phyloP scores from a whole-genome alignment of 805 yeast genomes.

The Debaryomyces tyrocola region DNA sequence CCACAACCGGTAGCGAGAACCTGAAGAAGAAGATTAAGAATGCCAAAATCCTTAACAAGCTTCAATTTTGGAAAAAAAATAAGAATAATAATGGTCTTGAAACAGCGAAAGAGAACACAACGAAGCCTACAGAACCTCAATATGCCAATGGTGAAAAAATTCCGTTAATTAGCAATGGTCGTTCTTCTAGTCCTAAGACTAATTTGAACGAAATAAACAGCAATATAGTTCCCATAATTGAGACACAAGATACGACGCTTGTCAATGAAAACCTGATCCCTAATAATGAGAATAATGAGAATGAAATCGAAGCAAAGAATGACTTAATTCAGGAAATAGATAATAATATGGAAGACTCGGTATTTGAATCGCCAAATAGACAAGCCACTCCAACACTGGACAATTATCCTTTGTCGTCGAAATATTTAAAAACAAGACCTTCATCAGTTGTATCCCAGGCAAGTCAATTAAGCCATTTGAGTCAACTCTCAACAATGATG shows the following conservation, averaged over 20 bases:
- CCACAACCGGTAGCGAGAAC: conserved; percentile 6
- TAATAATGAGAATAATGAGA: neutral
- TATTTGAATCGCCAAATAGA: conserved; percentile 1
- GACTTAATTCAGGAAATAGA: neutral
- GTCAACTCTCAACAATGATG: conserved; percentile 43
- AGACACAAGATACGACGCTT: neutral
- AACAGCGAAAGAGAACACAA: neutral
- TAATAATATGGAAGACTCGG: neutral
- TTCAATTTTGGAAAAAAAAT: conserved; percentile 40
- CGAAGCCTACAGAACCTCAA: too few relatives aligned
- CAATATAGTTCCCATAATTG: neutral
- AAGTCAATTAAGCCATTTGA: conserved; percentile 39
- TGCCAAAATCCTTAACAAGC: conserved; percentile 27
- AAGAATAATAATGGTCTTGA: conserved; percentile 5
- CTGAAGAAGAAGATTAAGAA: conserved; percentile 17
- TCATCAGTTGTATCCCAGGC: conserved; percentile 41
- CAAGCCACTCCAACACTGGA: conserved; percentile 8
- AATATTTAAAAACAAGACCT: conserved; percentile 28
- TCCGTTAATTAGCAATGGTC: too few relatives aligned
- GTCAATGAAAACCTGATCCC: neutral
- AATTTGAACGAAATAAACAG: neutral
- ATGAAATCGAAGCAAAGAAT: neutral
- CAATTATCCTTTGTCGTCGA: conserved; percentile 5
- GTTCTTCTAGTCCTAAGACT: neutral
- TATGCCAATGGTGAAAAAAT: too few relatives aligned